Percentiles rank a stretch among this genome's conserved stretches.
Evolutionary conservation across 2,329 filamentous ascomycete genomes (phyloP).

Genomic region (Phyllosticta paracitricarpa): DNA sequence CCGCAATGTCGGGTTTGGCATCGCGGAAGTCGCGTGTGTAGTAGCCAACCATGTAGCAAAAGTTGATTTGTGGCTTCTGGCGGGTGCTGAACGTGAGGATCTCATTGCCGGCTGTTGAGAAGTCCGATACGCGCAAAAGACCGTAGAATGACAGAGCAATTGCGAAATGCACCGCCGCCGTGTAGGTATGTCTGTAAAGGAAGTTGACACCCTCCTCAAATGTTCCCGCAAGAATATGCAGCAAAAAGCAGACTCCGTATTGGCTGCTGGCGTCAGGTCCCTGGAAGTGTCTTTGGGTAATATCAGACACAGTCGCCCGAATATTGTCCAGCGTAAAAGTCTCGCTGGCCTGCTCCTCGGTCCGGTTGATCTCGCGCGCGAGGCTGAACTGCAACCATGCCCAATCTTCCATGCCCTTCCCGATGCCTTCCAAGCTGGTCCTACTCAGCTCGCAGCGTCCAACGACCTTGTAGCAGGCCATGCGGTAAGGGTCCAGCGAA

Average conservation of each 20-base stretch:
- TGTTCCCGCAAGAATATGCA: constrained; percentile 82
- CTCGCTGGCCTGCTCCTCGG: constrained; percentile 52
- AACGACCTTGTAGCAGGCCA: constrained; percentile 97
- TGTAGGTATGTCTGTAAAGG: constrained; percentile 81
- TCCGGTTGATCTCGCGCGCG: constrained; percentile 50
- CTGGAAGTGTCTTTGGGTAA: constrained; percentile 83
- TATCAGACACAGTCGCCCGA: constrained; percentile 72
- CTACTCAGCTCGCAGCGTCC: constrained; percentile 59
- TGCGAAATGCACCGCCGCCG: constrained; percentile 90
- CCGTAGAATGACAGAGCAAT: constrained; percentile 85
- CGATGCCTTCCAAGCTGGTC: constrained; percentile 47
- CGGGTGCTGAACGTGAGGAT: constrained; percentile 61
- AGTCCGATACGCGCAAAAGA: constrained; percentile 76
- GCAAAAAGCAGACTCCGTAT: constrained; percentile 86
- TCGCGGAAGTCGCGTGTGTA: constrained; percentile 95
- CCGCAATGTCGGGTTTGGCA: constrained; percentile 76
- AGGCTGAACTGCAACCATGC: constrained; percentile 57
- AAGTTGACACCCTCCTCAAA: constrained; percentile 91
- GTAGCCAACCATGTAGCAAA: constrained; percentile 84
- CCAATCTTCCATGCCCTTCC: constrained; percentile 55
- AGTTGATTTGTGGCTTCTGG: constrained; percentile 75
- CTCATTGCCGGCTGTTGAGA: constrained; percentile 51
- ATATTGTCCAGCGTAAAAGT: constrained; percentile 57
- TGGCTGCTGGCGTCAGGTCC: constrained; percentile 66
- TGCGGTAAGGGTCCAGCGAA: constrained; percentile 85